Conservation (phyloP, 257 asterid species). For the Nicotiana undulata region DNA sequence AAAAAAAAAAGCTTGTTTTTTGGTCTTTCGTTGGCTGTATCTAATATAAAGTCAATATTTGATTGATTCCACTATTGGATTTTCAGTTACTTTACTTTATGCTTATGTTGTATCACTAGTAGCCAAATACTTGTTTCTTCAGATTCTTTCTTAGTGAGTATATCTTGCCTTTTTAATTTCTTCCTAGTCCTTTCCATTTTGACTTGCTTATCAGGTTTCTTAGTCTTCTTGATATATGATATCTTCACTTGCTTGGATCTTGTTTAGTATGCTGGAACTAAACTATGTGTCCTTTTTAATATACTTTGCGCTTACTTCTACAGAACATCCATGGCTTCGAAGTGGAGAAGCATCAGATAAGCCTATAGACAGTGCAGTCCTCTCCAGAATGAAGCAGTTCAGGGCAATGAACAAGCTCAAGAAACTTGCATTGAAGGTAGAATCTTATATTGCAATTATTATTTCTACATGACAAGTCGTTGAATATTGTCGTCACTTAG, state of each 20-base stretch:
- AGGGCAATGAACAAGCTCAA: conserved; percentile 82
- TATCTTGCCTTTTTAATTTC: too few species aligned
- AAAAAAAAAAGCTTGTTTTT: not conserved
- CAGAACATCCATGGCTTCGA: conserved; percentile 72
- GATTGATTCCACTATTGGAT: not conserved
- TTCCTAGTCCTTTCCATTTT: not conserved
- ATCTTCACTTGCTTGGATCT: not conserved
- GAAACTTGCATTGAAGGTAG: conserved; percentile 72
- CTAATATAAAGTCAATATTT: not conserved
- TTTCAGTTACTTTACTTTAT: not conserved
- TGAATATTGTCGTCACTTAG: too few species aligned
- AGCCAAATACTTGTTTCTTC: not conserved
- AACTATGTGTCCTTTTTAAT: not conserved
- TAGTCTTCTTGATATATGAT: not conserved
- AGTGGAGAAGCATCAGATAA: conserved; percentile 68
- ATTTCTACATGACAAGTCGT: not conserved
- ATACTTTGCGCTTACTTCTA: conserved; percentile 7
- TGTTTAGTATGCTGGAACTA: not conserved
- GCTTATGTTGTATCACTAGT: not conserved
- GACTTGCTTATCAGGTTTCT: not conserved
- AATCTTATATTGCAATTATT: not conserved
- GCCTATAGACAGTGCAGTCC: conserved; percentile 76
- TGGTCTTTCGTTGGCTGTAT: not conserved
- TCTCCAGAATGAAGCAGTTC: conserved; percentile 81
- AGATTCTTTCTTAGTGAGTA: not conserved